Conservation (phyloP, 805 yeast species). For the Wickerhamiella bombiphila region DNA sequence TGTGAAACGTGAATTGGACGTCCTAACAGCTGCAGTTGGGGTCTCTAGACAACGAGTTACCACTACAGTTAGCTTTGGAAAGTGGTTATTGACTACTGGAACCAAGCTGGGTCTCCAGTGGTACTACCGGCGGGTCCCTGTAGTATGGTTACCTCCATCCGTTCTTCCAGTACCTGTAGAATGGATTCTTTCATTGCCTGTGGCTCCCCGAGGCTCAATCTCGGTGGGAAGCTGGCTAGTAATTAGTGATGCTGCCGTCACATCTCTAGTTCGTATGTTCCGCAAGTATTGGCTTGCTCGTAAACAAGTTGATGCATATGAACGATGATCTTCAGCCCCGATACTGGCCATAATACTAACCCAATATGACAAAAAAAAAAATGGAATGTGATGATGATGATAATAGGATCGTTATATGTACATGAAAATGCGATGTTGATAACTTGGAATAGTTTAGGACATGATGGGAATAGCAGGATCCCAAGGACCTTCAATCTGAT, state of each 20-base stretch:
- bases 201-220: conserved; percentile 45
- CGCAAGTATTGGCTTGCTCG: not conserved
- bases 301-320: no score
- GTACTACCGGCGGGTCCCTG: conserved; percentile 37
- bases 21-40: conserved; percentile 26
- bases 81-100: conserved; percentile 31
- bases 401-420: not conserved
- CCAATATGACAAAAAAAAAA: no score
- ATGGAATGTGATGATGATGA: not conserved
- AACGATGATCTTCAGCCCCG: no score
- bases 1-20: conserved; percentile 37
- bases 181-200: conserved; percentile 48
- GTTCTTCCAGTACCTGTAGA: conserved; percentile 41
- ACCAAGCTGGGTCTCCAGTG: conserved; percentile 32
- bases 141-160: conserved; percentile 40
- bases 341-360: no score
- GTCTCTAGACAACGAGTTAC: conserved; percentile 26
- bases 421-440: not conserved
- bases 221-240: conserved; percentile 28
- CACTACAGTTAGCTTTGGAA: conserved; percentile 22
- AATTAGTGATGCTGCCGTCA: not conserved
- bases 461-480: conserved; percentile 68
- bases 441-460: conserved; percentile 17
- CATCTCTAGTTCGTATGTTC: not conserved
- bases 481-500: conserved; percentile 86